Base-by-base conservation (phyloP, 345 rosid genomes). In the Gossypium thurberi region DNA sequence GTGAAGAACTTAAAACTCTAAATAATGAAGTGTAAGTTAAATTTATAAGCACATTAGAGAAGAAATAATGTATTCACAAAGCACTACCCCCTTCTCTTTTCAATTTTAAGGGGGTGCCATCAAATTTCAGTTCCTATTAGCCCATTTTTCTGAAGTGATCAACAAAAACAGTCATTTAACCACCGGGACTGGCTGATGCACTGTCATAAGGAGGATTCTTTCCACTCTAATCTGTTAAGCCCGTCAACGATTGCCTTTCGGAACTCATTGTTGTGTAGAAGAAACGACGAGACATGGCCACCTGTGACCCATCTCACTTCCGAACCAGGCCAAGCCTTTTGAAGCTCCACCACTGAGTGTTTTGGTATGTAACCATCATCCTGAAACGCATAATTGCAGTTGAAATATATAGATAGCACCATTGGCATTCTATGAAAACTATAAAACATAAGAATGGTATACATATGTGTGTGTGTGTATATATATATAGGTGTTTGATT, bases 231-330 rank as follows among this genome's bases (percentile, higher is more conserved):
- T 82, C 98, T 84, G 79, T 80, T 75, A 50, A 95, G 87, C 8
- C 90, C 93, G 14, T 95, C 99, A 2, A 87, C 83, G 58, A 95
- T 91, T 26, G 97, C 99, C 81, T 82, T 87, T 0, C 97, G 96
- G 72, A 92, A 92, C 83, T 86, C 93, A 46, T 75, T 87, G 65
- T 86, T 86, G 79, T 90, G 99, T 28, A 95, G 92, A 65, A 95
- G 69, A 82, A 90, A 88, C 21, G 99, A 92, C 0, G 98, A 92
- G 50, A 95, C 97, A 61, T 95, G 99, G 21, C 99, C 99, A 1
- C 98, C 98, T 1, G 91, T 90, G 17, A 95, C 98, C 99, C 99
- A 95, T 81, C 99, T 87, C 81, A 95, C 97, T 82, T 95, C 99
- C 58, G 99, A 95, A 42, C 99, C 96, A 10, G 98, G 98, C 99